These are phyloP conservation scores for Flagelloscypha sp. DNA, from an alignment of 768 basidiomycete species.

Conservation along the genomic window DNA sequence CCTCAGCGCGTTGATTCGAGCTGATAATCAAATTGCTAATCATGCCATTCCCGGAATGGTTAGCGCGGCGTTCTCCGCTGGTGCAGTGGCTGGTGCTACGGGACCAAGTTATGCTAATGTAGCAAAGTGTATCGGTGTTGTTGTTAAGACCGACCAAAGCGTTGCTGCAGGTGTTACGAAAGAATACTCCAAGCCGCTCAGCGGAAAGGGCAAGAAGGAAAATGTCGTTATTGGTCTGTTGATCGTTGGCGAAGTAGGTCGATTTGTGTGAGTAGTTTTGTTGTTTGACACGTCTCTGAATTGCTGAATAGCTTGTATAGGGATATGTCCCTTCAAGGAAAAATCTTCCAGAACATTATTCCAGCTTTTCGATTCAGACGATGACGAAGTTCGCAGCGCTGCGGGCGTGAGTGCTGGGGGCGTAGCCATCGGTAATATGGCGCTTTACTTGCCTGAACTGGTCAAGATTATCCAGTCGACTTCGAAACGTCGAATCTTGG, in stretches of 20 bases:
- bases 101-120: conserved; percentile 66
- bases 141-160: conserved; percentile 61
- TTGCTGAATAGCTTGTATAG: conserved; percentile 31
- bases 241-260: conserved; percentile 88
- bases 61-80: conserved; percentile 54
- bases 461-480: conserved; percentile 71
- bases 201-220: conserved; percentile 65
- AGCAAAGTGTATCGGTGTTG: conserved; percentile 77
- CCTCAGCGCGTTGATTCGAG: conserved; percentile 73
- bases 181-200: conserved; percentile 75
- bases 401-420: conserved; percentile 94
- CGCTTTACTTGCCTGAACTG: conserved; percentile 79
- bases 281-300: conserved; percentile 4
- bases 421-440: conserved; percentile 89
- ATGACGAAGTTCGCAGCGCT: conserved; percentile 81
- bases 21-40: conserved; percentile 75
- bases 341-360: conserved; percentile 73
- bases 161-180: conserved; percentile 79
- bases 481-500: conserved; percentile 70
- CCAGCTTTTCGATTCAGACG: conserved; percentile 63
- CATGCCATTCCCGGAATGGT: conserved; percentile 73
- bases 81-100: too few relatives aligned
- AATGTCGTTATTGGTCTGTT: conserved; percentile 77
- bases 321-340: conserved; percentile 75
- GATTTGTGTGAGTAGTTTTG: conserved; percentile 59